Percentiles rank a stretch among this genome's conserved stretches.
Conservation (phyloP, 495 filamentous ascomycete genomes). For the Annulohypoxylon nitens region DNA sequence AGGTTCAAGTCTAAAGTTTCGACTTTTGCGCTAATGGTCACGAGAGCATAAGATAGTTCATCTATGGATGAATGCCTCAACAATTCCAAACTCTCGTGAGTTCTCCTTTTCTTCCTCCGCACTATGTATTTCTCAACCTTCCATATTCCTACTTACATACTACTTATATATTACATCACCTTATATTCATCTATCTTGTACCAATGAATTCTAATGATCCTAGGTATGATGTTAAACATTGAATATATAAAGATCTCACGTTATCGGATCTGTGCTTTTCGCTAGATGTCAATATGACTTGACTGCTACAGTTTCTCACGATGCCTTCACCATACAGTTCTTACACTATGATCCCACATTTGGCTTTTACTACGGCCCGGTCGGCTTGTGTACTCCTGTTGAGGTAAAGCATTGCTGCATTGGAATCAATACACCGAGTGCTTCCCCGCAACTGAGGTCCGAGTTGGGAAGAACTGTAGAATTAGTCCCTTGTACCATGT, state of each 20-base stretch:
- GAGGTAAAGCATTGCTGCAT: slow-evolving; percentile 21
- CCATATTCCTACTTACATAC: background rate
- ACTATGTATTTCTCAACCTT: too few relatives aligned
- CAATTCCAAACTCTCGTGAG: background rate
- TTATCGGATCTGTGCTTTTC: background rate
- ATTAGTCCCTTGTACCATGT: slow-evolving; percentile 16
- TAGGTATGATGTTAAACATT: background rate
- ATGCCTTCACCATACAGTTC: background rate
- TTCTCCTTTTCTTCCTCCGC: background rate
- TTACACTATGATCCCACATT: slow-evolving; percentile 31
- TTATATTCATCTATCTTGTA: background rate
- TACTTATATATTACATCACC: background rate
- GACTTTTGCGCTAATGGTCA: background rate
- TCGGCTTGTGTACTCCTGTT: background rate
- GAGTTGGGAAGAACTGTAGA: slow-evolving; percentile 10
- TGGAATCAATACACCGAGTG: slow-evolving; percentile 8
- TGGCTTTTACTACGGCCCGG: slow-evolving; percentile 30
- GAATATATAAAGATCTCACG: background rate
- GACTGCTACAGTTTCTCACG: background rate
- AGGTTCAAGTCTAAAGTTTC: slow-evolving; percentile 20
- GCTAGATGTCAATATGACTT: background rate
- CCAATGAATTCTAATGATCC: background rate
- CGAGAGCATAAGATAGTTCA: background rate
- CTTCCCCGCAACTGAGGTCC: slow-evolving; percentile 36
- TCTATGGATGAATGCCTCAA: background rate